These are phyloP conservation scores for Candida pseudoviswanathii DNA, from an alignment of 1,139 yeast genomes.

Conservation along the genomic window DNA sequence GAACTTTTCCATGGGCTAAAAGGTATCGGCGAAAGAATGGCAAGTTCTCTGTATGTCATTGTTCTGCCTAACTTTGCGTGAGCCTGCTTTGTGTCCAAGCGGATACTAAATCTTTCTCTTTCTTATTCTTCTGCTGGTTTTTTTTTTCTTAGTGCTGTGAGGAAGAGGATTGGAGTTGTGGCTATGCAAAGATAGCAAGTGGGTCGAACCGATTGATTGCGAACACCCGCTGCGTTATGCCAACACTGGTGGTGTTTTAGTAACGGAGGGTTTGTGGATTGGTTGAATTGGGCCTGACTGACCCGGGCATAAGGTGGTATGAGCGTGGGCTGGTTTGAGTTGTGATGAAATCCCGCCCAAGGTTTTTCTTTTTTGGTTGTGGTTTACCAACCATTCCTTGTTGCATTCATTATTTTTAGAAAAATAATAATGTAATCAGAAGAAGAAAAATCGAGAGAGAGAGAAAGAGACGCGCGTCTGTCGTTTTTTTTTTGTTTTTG, in stretches of 20 bases:
- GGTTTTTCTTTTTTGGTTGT: background rate
- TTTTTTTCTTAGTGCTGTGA: background rate
- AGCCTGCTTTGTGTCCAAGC: background rate
- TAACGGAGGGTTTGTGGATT: background rate
- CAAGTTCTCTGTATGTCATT: background rate
- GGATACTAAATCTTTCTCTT: background rate
- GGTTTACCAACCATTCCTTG: background rate
- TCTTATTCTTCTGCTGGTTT: background rate
- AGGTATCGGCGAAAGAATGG: background rate
- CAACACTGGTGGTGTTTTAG: no score
- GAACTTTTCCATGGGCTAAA: background rate
- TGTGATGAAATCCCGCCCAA: background rate
- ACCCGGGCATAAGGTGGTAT: background rate
- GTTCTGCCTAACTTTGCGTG: background rate
- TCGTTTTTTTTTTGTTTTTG: no score
- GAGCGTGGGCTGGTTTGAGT: background rate
- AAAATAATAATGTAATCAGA: background rate
- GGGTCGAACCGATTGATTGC: no score
- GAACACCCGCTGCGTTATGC: background rate
- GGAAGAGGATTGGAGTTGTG: background rate
- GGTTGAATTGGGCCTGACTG: background rate
- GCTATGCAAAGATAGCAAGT: background rate
- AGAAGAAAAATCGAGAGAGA: background rate
- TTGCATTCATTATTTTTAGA: constrained; percentile 3
- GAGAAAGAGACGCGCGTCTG: constrained; percentile 1